Evolutionary conservation across 768 basidiomycete species (phyloP).

Genomic region (Clitopilus hobsonii): DNA sequence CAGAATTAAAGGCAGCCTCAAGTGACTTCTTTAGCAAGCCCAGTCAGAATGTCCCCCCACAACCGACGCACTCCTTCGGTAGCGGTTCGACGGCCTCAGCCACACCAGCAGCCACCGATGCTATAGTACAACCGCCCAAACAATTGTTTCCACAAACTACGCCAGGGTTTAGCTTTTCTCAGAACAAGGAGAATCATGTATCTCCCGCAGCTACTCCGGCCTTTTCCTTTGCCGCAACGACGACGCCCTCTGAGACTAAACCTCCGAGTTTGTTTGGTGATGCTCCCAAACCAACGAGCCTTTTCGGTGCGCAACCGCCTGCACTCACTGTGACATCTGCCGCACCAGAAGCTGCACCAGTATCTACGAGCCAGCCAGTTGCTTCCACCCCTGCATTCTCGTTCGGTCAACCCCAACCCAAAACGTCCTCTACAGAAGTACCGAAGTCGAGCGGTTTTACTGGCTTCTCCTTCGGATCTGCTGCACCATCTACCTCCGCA

Average conservation of each 20-base stretch:
- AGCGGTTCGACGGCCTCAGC: neutral
- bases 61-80: neutral
- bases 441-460: too few relatives aligned
- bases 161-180: neutral
- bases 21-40: neutral
- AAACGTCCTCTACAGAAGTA: neutral
- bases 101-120: neutral
- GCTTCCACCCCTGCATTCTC: neutral
- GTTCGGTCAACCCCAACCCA: neutral
- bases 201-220: neutral
- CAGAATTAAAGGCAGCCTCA: neutral
- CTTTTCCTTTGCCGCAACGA: neutral
- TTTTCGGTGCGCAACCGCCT: neutral
- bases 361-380: neutral
- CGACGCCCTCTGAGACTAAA: neutral
- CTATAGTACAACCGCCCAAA: neutral
- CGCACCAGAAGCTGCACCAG: neutral
- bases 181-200: neutral
- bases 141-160: neutral
- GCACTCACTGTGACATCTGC: neutral
- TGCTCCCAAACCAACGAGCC: constrained; percentile 5
- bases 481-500: neutral
- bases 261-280: constrained; percentile 10
- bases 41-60: neutral
- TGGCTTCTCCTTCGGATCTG: neutral